Evolutionary conservation across 2,329 filamentous ascomycete genomes (phyloP).

Genomic region (Talaromyces pinophilus): DNA sequence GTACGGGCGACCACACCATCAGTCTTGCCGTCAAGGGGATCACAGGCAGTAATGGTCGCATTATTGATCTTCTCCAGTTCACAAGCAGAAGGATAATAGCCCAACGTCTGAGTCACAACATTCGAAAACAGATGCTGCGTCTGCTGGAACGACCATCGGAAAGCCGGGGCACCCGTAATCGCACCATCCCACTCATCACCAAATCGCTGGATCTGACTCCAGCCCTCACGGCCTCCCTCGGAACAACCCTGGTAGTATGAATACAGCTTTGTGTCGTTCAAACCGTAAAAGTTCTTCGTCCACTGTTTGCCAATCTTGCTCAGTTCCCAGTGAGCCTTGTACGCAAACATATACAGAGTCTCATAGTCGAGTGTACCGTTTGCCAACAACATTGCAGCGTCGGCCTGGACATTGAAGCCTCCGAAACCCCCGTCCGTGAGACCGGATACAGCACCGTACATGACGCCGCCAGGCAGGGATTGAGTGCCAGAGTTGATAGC

Average conservation of each 20-base stretch:
- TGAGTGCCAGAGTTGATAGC: neutral
- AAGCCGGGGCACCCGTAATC: slow-evolving; percentile 47
- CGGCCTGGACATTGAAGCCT: neutral
- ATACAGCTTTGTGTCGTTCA: slow-evolving; percentile 29
- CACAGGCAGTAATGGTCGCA: neutral
- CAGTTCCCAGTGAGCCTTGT: slow-evolving; percentile 54
- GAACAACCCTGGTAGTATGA: slow-evolving; percentile 54
- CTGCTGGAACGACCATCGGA: slow-evolving; percentile 46
- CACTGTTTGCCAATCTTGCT: slow-evolving; percentile 48
- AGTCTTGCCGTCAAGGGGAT: neutral
- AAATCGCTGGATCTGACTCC: slow-evolving; percentile 52
- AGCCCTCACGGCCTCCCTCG: slow-evolving; percentile 53
- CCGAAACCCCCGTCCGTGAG: neutral
- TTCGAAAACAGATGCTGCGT: slow-evolving; percentile 42
- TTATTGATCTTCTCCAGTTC: neutral
- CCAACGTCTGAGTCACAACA: slow-evolving; percentile 40
- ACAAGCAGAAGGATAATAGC: slow-evolving; percentile 17
- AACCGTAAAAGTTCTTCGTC: slow-evolving; percentile 43
- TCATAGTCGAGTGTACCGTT: slow-evolving; percentile 54
- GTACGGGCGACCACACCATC: neutral
- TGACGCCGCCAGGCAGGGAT: neutral
- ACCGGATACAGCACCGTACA: neutral
- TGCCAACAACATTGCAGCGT: slow-evolving; percentile 30
- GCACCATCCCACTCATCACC: slow-evolving; percentile 46
- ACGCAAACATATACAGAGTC: slow-evolving; percentile 53